A percentile compares a stretch with the other conserved stretches of the same genome.
Evolutionary conservation across 176 grass and related monocot genomes (phyloP).

Genomic region (Triticum turgidum): DNA sequence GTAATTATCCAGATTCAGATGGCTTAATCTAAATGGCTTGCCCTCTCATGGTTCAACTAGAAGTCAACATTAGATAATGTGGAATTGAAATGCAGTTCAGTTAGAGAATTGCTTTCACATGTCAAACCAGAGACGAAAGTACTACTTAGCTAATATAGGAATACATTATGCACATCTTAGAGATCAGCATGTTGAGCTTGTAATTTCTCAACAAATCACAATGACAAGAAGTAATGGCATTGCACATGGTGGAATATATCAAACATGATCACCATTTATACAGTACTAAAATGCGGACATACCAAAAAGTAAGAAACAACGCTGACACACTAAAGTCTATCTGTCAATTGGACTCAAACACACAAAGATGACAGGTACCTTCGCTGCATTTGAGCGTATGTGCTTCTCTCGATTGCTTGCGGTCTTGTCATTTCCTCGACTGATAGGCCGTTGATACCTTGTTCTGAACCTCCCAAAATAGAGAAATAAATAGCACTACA

Average conservation of each 20-base stretch:
- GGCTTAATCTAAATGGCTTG: background rate
- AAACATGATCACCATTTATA: background rate
- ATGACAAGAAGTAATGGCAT: background rate
- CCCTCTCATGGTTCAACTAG: conserved; percentile 2
- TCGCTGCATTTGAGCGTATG: conserved; percentile 66
- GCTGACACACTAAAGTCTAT: background rate
- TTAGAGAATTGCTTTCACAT: conserved; percentile 8
- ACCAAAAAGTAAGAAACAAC: background rate
- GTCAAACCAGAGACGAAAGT: conserved; percentile 13
- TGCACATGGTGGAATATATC: background rate
- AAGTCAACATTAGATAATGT: background rate
- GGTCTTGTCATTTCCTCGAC: conserved; percentile 82
- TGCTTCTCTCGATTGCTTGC: conserved; percentile 65
- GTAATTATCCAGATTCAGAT: conserved; percentile 3
- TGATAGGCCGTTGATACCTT: conserved; percentile 69
- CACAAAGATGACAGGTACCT: conserved; percentile 40
- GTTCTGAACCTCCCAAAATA: conserved; percentile 61
- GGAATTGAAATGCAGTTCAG: background rate
- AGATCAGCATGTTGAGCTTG: background rate
- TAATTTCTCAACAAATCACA: background rate
- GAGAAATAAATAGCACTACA: conserved; percentile 26
- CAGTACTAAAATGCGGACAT: conserved; percentile 8
- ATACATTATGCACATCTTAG: background rate
- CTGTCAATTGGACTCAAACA: background rate
- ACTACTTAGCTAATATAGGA: background rate